phyloP scores from a whole-genome alignment of 2,329 filamentous ascomycete species.

The Aureobasidium sp. region DNA sequence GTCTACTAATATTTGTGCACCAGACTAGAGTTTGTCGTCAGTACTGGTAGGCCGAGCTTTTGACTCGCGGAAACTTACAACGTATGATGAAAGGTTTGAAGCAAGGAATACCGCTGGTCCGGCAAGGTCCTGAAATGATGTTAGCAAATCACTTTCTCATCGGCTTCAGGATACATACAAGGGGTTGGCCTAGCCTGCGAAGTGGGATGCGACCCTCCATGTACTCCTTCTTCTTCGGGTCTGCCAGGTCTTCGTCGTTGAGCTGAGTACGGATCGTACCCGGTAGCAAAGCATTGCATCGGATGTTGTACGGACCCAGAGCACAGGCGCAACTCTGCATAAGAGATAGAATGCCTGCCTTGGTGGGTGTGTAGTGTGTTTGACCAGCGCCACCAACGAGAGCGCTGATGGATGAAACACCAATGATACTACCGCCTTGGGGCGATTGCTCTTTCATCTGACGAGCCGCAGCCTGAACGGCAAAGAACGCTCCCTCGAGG shows the following conservation, averaged over 20 bases:
- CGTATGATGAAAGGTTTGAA: slow-evolving; percentile 71
- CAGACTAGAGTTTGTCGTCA: slow-evolving; percentile 44
- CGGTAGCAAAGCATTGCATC: slow-evolving; percentile 78
- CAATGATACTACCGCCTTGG: slow-evolving; percentile 72
- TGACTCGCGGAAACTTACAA: slow-evolving; percentile 29
- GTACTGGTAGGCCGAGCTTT: not conserved
- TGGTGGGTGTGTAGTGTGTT: slow-evolving; percentile 83
- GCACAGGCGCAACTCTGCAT: slow-evolving; percentile 81
- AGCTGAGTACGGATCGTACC: slow-evolving; percentile 79
- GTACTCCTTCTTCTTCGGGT: slow-evolving; percentile 64
- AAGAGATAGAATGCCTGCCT: slow-evolving; percentile 70
- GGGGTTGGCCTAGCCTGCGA: slow-evolving; percentile 62
- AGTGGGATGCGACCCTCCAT: slow-evolving; percentile 78
- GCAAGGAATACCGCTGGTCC: slow-evolving; percentile 82
- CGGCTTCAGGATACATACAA: not conserved
- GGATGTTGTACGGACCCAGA: slow-evolving; percentile 65
- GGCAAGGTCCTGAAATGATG: slow-evolving; percentile 54
- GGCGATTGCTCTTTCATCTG: slow-evolving; percentile 62
- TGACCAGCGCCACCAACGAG: slow-evolving; percentile 72
- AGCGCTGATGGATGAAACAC: slow-evolving; percentile 64
- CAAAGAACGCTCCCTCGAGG: slow-evolving; percentile 81
- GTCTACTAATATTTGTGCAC: slow-evolving; percentile 77
- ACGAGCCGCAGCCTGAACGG: slow-evolving; percentile 74
- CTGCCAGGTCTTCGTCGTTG: slow-evolving; percentile 73
- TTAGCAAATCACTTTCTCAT: not conserved